Conservation (phyloP, 2,329 filamentous ascomycete genomes). For the Dactylellina sp. region DNA sequence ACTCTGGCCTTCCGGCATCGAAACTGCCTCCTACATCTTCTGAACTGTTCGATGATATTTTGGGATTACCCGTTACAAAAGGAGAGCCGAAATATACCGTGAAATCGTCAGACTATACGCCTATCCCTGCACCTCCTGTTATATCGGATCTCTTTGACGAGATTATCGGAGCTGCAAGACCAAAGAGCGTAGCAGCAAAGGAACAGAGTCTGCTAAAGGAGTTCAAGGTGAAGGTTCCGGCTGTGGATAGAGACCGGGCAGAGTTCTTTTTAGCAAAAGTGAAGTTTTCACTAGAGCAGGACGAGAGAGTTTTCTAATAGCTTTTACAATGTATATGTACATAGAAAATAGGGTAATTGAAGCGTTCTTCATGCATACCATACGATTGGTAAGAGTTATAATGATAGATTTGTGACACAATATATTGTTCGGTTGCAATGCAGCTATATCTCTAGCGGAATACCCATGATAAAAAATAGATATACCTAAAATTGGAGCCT, state of each 20-base stretch:
- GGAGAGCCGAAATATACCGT: slow-evolving; percentile 74
- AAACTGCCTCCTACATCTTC: slow-evolving; percentile 70
- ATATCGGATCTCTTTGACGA: slow-evolving; percentile 85
- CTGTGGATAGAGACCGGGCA: slow-evolving; percentile 83
- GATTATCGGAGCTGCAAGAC: slow-evolving; percentile 69
- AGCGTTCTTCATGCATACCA: slow-evolving; percentile 8
- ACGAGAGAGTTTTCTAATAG: slow-evolving; percentile 76
- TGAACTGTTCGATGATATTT: slow-evolving; percentile 82
- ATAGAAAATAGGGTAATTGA: background rate
- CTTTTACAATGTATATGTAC: background rate
- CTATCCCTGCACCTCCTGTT: slow-evolving; percentile 61
- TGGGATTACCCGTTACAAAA: slow-evolving; percentile 78
- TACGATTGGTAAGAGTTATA: no score
- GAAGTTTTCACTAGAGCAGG: slow-evolving; percentile 83
- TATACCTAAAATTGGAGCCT: no score
- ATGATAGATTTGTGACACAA: no score
- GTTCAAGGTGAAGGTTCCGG: slow-evolving; percentile 83
- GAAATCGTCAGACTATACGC: slow-evolving; percentile 66
- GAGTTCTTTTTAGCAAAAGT: slow-evolving; percentile 85
- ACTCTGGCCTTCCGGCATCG: slow-evolving; percentile 76
- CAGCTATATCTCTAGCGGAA: no score
- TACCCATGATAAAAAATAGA: no score
- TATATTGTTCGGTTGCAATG: no score
- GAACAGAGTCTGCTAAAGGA: slow-evolving; percentile 74
- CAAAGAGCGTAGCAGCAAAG: slow-evolving; percentile 64